Evolutionary conservation across 2,329 filamentous ascomycete genomes (phyloP), one percentile per base, ranked within the genome.

Genomic region (Fusarium hostae): DNA sequence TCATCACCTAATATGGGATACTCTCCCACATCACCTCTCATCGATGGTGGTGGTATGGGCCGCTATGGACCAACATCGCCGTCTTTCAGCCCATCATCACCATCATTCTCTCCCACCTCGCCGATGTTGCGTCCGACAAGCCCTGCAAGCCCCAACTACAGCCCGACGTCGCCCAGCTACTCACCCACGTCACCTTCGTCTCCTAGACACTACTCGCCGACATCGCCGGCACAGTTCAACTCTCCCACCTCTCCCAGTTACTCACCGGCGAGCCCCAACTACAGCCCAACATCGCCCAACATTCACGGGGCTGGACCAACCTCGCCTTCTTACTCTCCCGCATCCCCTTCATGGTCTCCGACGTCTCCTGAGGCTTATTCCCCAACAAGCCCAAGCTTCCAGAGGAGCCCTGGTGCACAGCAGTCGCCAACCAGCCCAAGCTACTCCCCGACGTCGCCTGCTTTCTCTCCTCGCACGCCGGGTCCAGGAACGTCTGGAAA

Each of bases 261-360:
- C 81, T 91, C 90, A 6, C 90, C 91, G 6, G 90, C 90, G 9
- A 91, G 89, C 73, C 91, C 91, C 60, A 90, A 87, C 77, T 94
- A 93, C 82, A 92, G 89, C 77, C 91, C 90, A n/a, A 89, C 90
- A 6, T 91, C 88, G 56, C 90, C 85, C 74, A 88, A 85, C 78
- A 81, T 87, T 56, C 80, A 82, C 54, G 80, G 78, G 4, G 79
- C 73, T 34, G 80, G 80, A n/a, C 73, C 86, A 15, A 85, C 88
- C 35, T 87, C 89, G 69, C 89, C 86, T n/a, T 86, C 85, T 7
- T 92, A 91, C 81, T 89, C 87, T 35, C 91, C 92, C 50, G 90
- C 90, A 16, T 94, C 92, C 54, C 92, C 92, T n/a, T 89, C 87
- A 28, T 95, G 93, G 84, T 94, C 92, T 62, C 92, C 93, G 5